Conservation (phyloP, 1,139 yeast species). For the Sugiyamaella neomexicana region DNA sequence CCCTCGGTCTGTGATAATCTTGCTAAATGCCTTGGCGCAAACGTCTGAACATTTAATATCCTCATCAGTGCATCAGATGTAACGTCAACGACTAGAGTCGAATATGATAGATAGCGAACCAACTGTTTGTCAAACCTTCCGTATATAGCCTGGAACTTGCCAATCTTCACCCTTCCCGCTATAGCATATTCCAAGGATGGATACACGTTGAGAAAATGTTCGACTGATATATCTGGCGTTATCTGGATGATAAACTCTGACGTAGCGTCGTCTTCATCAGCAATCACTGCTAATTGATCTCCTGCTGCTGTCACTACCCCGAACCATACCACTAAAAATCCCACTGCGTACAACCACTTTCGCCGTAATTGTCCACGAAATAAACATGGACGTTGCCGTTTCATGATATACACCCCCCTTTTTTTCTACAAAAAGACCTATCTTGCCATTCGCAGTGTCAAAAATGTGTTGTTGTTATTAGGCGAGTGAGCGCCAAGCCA, state of each 20-base stretch:
- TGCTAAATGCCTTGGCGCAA: slow-evolving; percentile 71
- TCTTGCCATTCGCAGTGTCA: too few relatives aligned
- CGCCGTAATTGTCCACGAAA: not conserved
- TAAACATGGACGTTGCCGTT: not conserved
- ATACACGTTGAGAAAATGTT: slow-evolving; percentile 31
- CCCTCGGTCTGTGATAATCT: slow-evolving; percentile 55
- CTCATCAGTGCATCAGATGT: slow-evolving; percentile 35
- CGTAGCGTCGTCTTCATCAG: slow-evolving; percentile 3
- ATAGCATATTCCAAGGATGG: slow-evolving; percentile 31
- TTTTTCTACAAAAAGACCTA: too few relatives aligned
- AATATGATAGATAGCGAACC: slow-evolving; percentile 28
- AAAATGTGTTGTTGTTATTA: too few relatives aligned
- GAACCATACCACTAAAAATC: not conserved
- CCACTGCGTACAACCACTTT: not conserved
- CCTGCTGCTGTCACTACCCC: not conserved
- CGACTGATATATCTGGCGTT: slow-evolving; percentile 31
- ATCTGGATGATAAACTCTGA: slow-evolving; percentile 31
- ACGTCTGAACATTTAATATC: slow-evolving; percentile 44
- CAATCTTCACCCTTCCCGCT: slow-evolving; percentile 31
- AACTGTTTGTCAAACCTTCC: slow-evolving; percentile 34
- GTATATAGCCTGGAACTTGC: slow-evolving; percentile 34
- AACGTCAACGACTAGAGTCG: slow-evolving; percentile 36
- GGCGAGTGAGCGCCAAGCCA: too few relatives aligned
- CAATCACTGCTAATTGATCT: slow-evolving; percentile 7
- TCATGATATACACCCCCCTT: not conserved